These are phyloP conservation scores for Typha latifolia DNA, from an alignment of 176 grass and related monocot species.

Conservation along the genomic window DNA sequence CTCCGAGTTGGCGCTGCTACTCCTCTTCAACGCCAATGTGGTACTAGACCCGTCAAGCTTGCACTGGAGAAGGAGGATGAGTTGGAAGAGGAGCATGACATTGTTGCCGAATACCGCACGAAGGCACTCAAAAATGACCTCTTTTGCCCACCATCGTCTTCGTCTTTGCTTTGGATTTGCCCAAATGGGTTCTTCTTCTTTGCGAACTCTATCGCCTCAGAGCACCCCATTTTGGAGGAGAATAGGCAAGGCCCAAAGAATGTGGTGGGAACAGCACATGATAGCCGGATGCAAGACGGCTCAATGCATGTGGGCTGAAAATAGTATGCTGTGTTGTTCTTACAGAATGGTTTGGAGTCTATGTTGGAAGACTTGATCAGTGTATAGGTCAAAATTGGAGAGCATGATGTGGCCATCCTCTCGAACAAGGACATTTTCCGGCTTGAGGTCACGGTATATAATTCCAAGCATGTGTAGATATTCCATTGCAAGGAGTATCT, in stretches of 20 bases:
- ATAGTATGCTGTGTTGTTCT: conserved; percentile 40
- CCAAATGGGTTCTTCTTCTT: too few relatives aligned
- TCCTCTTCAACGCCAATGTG: conserved; percentile 52
- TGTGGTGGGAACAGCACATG: conserved; percentile 51
- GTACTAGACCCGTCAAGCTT: conserved; percentile 43
- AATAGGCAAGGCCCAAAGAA: conserved; percentile 75
- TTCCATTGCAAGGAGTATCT: conserved; percentile 78
- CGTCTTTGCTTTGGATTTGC: conserved; percentile 57
- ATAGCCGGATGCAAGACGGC: conserved; percentile 63
- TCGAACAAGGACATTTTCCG: conserved; percentile 77
- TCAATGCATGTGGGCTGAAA: conserved; percentile 49
- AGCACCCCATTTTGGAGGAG: conserved; percentile 41
- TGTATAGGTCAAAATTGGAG: conserved; percentile 65
- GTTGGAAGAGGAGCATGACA: conserved; percentile 73
- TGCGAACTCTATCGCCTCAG: conserved; percentile 36
- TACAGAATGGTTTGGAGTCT: conserved; percentile 31
- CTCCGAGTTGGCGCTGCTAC: conserved; percentile 80
- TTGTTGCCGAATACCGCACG: conserved; percentile 45
- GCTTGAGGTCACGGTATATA: conserved; percentile 88
- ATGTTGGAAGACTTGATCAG: conserved; percentile 55
- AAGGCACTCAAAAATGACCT: conserved; percentile 83
- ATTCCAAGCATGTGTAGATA: conserved; percentile 92
- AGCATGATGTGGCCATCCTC: conserved; percentile 97
- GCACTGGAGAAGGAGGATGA: conserved; percentile 62
- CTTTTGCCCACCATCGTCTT: conserved; percentile 37